Evolutionary conservation across 192 early-diverging fungal genomes (phyloP).

Genomic region (Podila epigama): DNA sequence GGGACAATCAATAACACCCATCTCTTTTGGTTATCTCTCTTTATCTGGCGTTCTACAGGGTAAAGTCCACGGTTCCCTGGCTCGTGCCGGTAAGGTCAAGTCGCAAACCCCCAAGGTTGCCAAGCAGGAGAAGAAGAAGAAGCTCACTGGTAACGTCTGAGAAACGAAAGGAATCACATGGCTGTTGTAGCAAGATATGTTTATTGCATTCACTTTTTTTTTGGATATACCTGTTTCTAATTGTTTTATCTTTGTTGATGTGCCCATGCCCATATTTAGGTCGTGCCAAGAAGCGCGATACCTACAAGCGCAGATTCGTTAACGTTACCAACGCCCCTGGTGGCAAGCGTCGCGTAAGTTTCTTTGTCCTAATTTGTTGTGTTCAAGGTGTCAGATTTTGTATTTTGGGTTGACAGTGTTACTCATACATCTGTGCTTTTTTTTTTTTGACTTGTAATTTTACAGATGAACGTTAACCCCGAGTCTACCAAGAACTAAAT

Average conservation of each 20-base stretch:
- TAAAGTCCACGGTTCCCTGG: conserved; percentile 99
- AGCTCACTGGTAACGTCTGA: conserved; percentile 59
- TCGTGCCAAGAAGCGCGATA: conserved; percentile 96
- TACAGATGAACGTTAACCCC: conserved; percentile 52
- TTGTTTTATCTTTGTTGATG: neutral
- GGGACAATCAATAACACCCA: too few species aligned
- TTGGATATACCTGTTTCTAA: conserved; percentile 8
- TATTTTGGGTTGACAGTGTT: neutral
- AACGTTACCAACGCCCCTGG: conserved; percentile 88
- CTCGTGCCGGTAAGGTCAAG: conserved; percentile 99
- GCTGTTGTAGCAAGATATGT: too few species aligned
- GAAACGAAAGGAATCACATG: neutral
- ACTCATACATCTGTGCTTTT: neutral
- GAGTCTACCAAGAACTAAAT: conserved; percentile 52
- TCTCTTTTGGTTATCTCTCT: too few species aligned
- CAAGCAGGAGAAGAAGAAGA: conserved; percentile 97
- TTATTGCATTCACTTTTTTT: neutral
- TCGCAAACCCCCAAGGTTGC: conserved; percentile 98
- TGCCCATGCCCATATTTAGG: conserved; percentile 28
- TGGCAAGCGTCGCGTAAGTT: conserved; percentile 88
- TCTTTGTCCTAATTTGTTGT: neutral
- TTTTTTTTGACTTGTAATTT: neutral
- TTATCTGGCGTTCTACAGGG: too few species aligned
- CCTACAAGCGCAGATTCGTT: conserved; percentile 97
- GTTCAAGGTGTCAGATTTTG: neutral